phyloP scores from a whole-genome alignment of 2,329 filamentous ascomycete species.

The Graphiopsis chlorocephala region DNA sequence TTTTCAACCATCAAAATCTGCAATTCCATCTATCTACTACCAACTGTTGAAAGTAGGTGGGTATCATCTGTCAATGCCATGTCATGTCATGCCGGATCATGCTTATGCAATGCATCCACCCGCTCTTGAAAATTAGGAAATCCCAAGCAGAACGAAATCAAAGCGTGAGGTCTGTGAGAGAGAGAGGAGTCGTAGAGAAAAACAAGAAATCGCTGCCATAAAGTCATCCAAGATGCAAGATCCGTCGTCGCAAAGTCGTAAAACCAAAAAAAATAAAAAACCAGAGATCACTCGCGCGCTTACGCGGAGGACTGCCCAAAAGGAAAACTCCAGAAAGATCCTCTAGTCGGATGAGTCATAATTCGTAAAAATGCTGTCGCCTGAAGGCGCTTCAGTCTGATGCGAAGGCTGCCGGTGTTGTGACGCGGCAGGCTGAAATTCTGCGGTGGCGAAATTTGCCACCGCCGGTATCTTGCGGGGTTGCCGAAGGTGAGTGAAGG shows the following conservation, averaged over 20 bases:
- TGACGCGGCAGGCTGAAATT: constrained; percentile 1
- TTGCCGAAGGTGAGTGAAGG: not conserved
- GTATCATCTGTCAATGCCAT: constrained; percentile 15
- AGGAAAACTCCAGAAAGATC: not conserved
- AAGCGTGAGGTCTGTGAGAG: not conserved
- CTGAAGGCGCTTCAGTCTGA: constrained; percentile 13
- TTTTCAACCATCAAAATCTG: not conserved
- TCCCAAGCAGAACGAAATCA: not conserved
- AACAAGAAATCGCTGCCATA: not conserved
- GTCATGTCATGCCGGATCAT: constrained; percentile 8
- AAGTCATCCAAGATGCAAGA: not conserved
- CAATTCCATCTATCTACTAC: constrained; percentile 10
- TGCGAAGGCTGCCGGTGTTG: not conserved
- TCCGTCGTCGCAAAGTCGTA: not conserved
- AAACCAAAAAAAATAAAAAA: not conserved
- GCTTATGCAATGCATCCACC: constrained; percentile 16
- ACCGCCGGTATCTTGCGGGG: not conserved
- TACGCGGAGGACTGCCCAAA: not conserved
- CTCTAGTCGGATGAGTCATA: constrained; percentile 5
- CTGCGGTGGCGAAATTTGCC: constrained; percentile 3
- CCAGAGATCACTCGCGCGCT: not conserved
- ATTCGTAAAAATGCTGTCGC: constrained; percentile 8
- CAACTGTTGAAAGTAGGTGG: constrained; percentile 13
- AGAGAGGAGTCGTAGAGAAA: not conserved
- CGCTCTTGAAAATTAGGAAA: not conserved